A percentile compares a stretch with the other conserved stretches of the same genome.
These are phyloP conservation scores for Solanum hybrid DNA, from an alignment of 305 asterid genomes.

Conservation along the genomic window DNA sequence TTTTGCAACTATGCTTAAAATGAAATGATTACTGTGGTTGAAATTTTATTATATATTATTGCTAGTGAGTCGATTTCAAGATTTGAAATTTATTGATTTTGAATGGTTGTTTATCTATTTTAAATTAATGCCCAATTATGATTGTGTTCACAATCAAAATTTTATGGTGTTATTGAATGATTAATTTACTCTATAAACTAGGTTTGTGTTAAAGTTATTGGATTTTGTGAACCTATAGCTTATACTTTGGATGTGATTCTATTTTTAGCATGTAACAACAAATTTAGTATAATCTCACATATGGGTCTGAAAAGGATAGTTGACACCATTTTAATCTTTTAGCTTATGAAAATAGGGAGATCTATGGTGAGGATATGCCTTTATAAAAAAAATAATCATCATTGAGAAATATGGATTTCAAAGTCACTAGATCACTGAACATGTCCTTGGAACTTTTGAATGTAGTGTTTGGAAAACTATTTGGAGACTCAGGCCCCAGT, in stretches of 20 bases:
- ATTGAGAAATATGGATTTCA: too few species aligned
- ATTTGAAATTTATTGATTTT: neutral
- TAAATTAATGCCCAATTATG: neutral
- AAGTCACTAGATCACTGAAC: too few species aligned
- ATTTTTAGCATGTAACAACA: neutral
- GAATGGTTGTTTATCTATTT: neutral
- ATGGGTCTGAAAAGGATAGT: rapidly evolving
- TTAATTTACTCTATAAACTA: neutral
- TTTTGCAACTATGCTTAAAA: neutral
- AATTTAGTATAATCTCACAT: neutral
- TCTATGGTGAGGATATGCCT: neutral
- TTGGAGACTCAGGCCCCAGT: too few species aligned
- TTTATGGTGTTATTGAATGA: neutral
- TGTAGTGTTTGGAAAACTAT: too few species aligned
- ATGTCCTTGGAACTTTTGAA: too few species aligned
- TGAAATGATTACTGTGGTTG: neutral
- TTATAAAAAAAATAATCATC: too few species aligned
- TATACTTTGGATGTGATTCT: neutral
- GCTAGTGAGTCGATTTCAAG: neutral
- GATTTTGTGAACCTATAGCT: neutral
- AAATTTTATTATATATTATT: neutral
- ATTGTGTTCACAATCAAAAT: neutral
- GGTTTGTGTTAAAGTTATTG: neutral
- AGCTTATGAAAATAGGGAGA: neutral
- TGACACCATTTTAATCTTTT: neutral